A percentile compares a stretch with the other conserved stretches of the same genome.
Evolutionary conservation across 2,329 filamentous ascomycete species (phyloP).

Genomic region (Orbilia oligospora): DNA sequence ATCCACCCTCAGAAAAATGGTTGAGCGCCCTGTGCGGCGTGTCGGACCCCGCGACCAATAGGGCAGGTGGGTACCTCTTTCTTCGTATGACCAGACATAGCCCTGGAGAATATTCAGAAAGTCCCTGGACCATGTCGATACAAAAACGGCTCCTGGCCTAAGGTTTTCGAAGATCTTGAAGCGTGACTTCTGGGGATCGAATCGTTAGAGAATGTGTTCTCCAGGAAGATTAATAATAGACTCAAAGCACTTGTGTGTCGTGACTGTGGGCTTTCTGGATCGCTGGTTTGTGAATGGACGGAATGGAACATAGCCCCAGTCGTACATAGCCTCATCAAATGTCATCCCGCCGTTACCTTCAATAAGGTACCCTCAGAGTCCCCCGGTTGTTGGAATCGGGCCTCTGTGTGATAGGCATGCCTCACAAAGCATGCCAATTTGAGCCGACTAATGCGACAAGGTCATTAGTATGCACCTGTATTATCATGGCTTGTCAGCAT

Average conservation of each 20-base stretch:
- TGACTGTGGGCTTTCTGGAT: slow-evolving; percentile 55
- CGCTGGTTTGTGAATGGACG: slow-evolving; percentile 56
- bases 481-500: slow-evolving; percentile 24
- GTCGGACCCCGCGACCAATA: slow-evolving; percentile 61
- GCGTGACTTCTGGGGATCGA: slow-evolving; percentile 47
- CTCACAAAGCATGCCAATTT: slow-evolving; percentile 49
- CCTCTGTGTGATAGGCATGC: slow-evolving; percentile 51
- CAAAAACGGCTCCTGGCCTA: slow-evolving; percentile 43
- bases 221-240: slow-evolving; percentile 47
- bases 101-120: slow-evolving; percentile 42
- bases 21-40: slow-evolving; percentile 44
- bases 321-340: slow-evolving; percentile 55
- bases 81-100: slow-evolving; percentile 60
- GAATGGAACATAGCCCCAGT: slow-evolving; percentile 55
- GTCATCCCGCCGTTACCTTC: slow-evolving; percentile 28
- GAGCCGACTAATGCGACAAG: slow-evolving; percentile 54
- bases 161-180: slow-evolving; percentile 30
- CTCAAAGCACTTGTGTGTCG: slow-evolving; percentile 13
- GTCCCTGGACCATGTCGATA: slow-evolving; percentile 57
- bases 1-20: slow-evolving; percentile 15
- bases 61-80: slow-evolving; percentile 55
- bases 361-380: slow-evolving; percentile 5
- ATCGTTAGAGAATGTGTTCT: slow-evolving; percentile 29
- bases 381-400: slow-evolving; percentile 34
- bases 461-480: not conserved